These are phyloP conservation scores for Arabis alpina DNA, from an alignment of 345 rosid genomes.

Conservation along the genomic window DNA sequence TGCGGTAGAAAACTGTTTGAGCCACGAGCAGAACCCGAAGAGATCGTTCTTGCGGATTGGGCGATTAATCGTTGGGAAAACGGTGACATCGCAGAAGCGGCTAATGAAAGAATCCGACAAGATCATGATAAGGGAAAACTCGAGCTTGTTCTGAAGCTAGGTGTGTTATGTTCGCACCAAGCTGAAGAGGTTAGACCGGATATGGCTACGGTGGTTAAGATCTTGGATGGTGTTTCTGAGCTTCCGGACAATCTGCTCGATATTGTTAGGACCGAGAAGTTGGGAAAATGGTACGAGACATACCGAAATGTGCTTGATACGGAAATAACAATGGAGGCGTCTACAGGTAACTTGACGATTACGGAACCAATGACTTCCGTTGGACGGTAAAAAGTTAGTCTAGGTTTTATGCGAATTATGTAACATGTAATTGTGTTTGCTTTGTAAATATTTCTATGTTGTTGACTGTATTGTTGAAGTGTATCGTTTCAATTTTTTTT, in stretches of 20 bases:
- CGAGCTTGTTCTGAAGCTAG: slow-evolving; percentile 29
- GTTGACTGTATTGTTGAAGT: not conserved
- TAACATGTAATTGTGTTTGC: not conserved
- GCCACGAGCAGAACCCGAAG: slow-evolving; percentile 54
- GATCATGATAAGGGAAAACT: slow-evolving; percentile 7
- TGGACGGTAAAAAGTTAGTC: slow-evolving; percentile 4
- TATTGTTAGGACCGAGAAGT: slow-evolving; percentile 4
- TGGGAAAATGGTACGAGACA: slow-evolving; percentile 8
- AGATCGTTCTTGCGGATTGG: slow-evolving; percentile 48
- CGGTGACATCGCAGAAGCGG: slow-evolving; percentile 21
- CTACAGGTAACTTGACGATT: not conserved
- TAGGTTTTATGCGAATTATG: not conserved
- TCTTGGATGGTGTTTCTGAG: slow-evolving; percentile 8
- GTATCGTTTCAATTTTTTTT: not conserved
- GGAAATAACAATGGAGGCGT: not conserved
- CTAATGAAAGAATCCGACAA: not conserved
- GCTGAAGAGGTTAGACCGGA: slow-evolving; percentile 21
- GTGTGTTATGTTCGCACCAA: slow-evolving; percentile 31
- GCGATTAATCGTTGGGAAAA: slow-evolving; percentile 21
- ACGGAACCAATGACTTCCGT: slow-evolving; percentile 33
- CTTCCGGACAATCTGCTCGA: slow-evolving; percentile 32
- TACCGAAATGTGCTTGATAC: not conserved
- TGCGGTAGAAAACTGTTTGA: slow-evolving; percentile 48
- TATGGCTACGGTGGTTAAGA: slow-evolving; percentile 16
- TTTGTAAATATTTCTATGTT: not conserved